Percentiles rank a stretch among this genome's conserved stretches.
Conservation (phyloP, 192 early-diverging fungal genomes). For the Jimgerdemannia flammicorona region DNA sequence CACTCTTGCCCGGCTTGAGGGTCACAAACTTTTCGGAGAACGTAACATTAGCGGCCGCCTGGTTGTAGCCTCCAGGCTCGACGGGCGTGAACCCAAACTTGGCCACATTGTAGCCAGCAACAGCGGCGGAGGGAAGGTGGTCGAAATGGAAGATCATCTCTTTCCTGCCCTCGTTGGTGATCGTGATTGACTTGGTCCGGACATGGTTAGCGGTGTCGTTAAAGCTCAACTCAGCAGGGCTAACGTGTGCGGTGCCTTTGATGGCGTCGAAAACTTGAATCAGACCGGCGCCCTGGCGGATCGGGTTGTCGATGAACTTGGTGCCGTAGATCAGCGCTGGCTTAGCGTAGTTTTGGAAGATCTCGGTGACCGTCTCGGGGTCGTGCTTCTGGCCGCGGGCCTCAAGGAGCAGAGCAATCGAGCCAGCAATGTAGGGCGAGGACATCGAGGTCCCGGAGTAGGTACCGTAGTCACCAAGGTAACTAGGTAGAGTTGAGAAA, state of each 20-base stretch:
- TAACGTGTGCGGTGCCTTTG: slow-evolving; percentile 25
- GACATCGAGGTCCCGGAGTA: slow-evolving; percentile 61
- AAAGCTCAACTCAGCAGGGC: slow-evolving; percentile 46
- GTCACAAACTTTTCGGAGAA: slow-evolving; percentile 2
- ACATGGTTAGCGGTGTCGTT: slow-evolving; percentile 40
- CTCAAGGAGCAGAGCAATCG: slow-evolving; percentile 41
- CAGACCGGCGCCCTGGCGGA: slow-evolving; percentile 50
- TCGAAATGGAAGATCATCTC: slow-evolving; percentile 26
- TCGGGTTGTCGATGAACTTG: slow-evolving; percentile 21
- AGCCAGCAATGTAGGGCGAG: slow-evolving; percentile 51
- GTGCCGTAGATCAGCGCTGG: slow-evolving; percentile 7
- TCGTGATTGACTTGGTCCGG: slow-evolving; percentile 23
- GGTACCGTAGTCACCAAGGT: slow-evolving; percentile 33
- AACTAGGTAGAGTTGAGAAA: slow-evolving; percentile 44
- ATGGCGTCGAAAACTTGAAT: slow-evolving; percentile 43
- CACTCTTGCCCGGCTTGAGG: slow-evolving; percentile 6
- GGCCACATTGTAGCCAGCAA: slow-evolving; percentile 28
- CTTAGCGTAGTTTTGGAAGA: slow-evolving; percentile 28
- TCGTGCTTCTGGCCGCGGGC: slow-evolving; percentile 14
- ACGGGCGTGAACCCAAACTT: slow-evolving; percentile 1
- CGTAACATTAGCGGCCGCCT: not conserved
- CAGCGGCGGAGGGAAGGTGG: slow-evolving; percentile 27
- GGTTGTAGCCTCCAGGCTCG: slow-evolving; percentile 10
- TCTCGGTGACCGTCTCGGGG: slow-evolving; percentile 19
- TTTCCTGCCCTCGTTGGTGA: slow-evolving; percentile 34